phyloP scores from a whole-genome alignment of 441 rosid species.

The Gossypium trilobum region DNA sequence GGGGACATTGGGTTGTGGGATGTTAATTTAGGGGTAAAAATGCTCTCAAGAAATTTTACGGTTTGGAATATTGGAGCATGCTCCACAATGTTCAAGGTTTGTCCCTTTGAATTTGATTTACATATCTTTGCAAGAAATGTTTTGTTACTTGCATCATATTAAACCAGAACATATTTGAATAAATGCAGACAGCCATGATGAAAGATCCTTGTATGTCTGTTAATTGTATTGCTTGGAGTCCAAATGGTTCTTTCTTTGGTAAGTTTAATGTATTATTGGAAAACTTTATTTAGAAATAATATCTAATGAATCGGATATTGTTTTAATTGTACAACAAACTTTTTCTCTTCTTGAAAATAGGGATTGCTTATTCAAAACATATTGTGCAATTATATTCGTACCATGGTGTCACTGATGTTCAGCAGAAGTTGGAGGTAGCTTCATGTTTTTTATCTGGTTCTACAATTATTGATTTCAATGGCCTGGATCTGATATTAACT shows the following conservation, averaged over 20 bases:
- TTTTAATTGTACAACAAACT: background rate
- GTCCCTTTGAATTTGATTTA: background rate
- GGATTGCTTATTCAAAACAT: slow-evolving; percentile 49
- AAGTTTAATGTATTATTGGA: slow-evolving; percentile 19
- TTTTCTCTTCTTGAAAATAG: slow-evolving; percentile 19
- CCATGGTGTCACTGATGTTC: slow-evolving; percentile 25
- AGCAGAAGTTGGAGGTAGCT: slow-evolving; percentile 37
- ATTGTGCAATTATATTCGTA: slow-evolving; percentile 42
- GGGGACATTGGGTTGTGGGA: slow-evolving; percentile 49
- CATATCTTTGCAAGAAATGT: background rate
- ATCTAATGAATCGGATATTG: background rate
- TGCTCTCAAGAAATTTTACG: slow-evolving; percentile 31
- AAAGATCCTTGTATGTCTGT: slow-evolving; percentile 36
- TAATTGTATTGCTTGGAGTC: slow-evolving; percentile 43
- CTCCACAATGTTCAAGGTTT: slow-evolving; percentile 37
- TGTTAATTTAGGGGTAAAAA: slow-evolving; percentile 25
- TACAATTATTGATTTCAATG: background rate
- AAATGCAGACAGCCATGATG: slow-evolving; percentile 25
- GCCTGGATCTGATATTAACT: background rate
- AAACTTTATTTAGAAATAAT: background rate
- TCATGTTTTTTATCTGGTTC: background rate
- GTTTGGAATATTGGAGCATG: slow-evolving; percentile 43
- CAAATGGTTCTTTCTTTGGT: slow-evolving; percentile 50
- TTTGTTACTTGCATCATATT: background rate
- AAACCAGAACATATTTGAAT: slow-evolving; percentile 17